phyloP scores from a whole-genome alignment of 495 filamentous ascomycete genomes.

The Penicillium taxi region DNA sequence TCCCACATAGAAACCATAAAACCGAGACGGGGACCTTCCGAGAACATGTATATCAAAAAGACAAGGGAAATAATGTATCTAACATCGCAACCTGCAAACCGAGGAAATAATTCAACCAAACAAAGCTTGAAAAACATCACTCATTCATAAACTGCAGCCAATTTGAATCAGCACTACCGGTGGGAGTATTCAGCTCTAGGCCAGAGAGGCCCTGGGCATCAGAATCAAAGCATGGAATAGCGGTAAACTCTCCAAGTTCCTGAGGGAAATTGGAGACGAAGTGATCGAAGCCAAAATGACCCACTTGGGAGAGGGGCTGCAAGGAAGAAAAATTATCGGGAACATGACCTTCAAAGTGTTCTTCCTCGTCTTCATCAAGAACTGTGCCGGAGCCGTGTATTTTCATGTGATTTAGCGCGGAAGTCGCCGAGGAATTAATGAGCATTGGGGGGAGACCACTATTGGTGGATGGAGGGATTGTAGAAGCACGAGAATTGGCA shows the following conservation, averaged over 20 bases:
- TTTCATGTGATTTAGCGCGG: constrained; percentile 7
- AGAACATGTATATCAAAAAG: constrained; percentile 8
- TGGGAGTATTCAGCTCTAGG: constrained; percentile 21
- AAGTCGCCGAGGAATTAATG: constrained; percentile 13
- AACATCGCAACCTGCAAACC: constrained; percentile 1
- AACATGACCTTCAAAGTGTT: constrained; percentile 13
- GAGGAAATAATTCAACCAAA: constrained; percentile 6
- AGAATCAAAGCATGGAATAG: constrained; percentile 40
- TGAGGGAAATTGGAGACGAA: constrained; percentile 43
- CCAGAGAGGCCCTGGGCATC: constrained; percentile 24
- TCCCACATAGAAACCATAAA: no score
- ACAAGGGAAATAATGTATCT: constrained; percentile 3
- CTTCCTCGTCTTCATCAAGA: no score
- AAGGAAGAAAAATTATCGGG: constrained; percentile 27
- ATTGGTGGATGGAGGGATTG: constrained; percentile 6
- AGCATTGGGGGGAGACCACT: constrained; percentile 8
- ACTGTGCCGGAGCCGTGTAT: no score
- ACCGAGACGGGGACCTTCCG: neutral
- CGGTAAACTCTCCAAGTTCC: constrained; percentile 40
- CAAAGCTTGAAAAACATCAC: constrained; percentile 6
- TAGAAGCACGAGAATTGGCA: constrained; percentile 7
- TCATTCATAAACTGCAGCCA: constrained; percentile 39
- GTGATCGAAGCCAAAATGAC: constrained; percentile 38
- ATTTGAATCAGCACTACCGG: constrained; percentile 19
- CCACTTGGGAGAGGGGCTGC: constrained; percentile 27